Conservation (phyloP, 352 stramenopile genomes). For the Globisporangium megalacanthum region DNA sequence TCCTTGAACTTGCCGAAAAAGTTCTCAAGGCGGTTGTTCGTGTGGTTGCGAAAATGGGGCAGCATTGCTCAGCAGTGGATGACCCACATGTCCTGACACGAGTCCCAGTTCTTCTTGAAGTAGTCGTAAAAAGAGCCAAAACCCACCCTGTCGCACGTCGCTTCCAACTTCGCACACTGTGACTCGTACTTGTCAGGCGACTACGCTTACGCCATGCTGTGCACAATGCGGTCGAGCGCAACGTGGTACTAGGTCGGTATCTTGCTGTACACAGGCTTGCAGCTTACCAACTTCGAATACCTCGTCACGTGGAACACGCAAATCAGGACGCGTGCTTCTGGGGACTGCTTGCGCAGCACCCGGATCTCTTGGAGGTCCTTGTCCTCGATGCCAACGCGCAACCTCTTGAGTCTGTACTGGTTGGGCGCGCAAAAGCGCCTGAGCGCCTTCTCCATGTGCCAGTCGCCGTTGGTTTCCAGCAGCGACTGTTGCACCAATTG, state of each 20-base stretch:
- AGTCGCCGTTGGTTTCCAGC: constrained; percentile 18
- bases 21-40: no score
- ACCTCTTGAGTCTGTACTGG: constrained; percentile 1
- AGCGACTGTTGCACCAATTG: no score
- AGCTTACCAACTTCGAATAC: constrained; percentile 5
- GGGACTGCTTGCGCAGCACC: constrained; percentile 12
- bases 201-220: not conserved
- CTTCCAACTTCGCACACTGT: no score
- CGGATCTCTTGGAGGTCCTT: constrained; percentile 26
- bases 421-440: constrained; percentile 12
- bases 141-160: no score
- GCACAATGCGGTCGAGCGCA: constrained; percentile 3
- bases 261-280: constrained; percentile 13
- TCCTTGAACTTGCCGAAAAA: no score
- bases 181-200: no score
- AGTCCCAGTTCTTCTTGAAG: no score
- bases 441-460: constrained; percentile 16
- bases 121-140: no score
- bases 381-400: constrained; percentile 21
- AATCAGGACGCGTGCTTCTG: constrained; percentile 12
- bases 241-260: constrained; percentile 5
- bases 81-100: no score
- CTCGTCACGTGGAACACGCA: constrained; percentile 26
- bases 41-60: no score
- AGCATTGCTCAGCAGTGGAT: no score